Percentiles rank a stretch among this genome's conserved stretches.
These are phyloP conservation scores for Arthromyces matolae DNA, from an alignment of 768 basidiomycete species.

Conservation along the genomic window DNA sequence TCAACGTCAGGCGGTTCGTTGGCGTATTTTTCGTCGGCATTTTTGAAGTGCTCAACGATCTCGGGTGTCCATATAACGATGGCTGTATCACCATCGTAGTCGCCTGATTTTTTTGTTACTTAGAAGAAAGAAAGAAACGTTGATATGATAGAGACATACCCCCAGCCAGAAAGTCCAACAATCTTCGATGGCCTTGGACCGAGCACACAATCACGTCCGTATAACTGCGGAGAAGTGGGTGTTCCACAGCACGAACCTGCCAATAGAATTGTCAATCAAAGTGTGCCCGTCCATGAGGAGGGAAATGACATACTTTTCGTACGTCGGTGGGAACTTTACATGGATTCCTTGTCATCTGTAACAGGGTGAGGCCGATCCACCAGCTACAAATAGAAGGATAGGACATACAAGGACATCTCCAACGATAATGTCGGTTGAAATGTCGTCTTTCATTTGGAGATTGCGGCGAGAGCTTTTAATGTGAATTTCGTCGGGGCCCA, in stretches of 20 bases:
- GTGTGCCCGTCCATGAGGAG: no score
- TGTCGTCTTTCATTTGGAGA: conserved; percentile 39
- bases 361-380: no score
- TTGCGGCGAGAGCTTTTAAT: conserved; percentile 46
- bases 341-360: conserved; percentile 59
- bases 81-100: conserved; percentile 69
- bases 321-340: conserved; percentile 69
- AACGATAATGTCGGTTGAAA: conserved; percentile 43
- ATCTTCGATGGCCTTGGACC: conserved; percentile 48
- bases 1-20: conserved; percentile 43
- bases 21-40: conserved; percentile 47
- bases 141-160: conserved; percentile 32
- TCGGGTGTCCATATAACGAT: conserved; percentile 54
- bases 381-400: not conserved
- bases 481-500: conserved; percentile 54
- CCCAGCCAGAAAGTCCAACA: conserved; percentile 61
- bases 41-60: conserved; percentile 52
- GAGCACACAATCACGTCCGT: conserved; percentile 58
- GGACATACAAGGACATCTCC: conserved; percentile 54
- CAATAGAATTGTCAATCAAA: not conserved
- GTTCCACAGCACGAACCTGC: conserved; percentile 56
- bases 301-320: conserved; percentile 45
- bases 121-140: not conserved
- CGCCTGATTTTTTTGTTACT: conserved; percentile 39
- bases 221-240: conserved; percentile 43